phyloP scores from a whole-genome alignment of 192 early-diverging fungal species.

The Backusella parvicylindrica region DNA sequence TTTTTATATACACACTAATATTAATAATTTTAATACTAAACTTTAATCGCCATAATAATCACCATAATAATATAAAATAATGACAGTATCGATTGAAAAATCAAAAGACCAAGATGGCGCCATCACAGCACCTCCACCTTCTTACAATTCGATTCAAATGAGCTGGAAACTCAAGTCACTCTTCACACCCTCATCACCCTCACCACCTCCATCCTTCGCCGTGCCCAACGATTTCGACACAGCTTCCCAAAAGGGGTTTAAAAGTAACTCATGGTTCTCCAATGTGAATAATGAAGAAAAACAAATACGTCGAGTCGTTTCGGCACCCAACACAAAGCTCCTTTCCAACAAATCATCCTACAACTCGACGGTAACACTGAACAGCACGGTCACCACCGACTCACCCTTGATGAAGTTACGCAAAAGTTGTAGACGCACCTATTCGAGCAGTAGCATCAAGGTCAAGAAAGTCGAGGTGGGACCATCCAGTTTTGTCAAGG shows the following conservation, averaged over 20 bases:
- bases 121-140: conserved; percentile 24
- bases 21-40: neutral
- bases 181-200: conserved; percentile 20
- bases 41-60: neutral
- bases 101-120: conserved; percentile 9
- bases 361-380: neutral
- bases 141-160: conserved; percentile 29
- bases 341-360: conserved; percentile 1
- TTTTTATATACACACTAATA: too few relatives aligned
- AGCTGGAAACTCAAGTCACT: conserved; percentile 32
- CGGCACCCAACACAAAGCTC: conserved; percentile 42
- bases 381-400: neutral
- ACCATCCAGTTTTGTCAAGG: conserved; percentile 88
- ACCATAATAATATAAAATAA: neutral
- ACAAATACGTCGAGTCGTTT: conserved; percentile 49
- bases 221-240: conserved; percentile 35
- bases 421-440: conserved; percentile 61
- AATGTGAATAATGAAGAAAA: conserved; percentile 8
- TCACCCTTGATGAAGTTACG: neutral
- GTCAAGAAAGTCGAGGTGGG: conserved; percentile 80
- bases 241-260: conserved; percentile 19
- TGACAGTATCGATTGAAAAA: conserved; percentile 12
- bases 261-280: conserved; percentile 40
- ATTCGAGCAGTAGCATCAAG: conserved; percentile 81
- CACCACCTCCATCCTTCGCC: conserved; percentile 15